Conservation (phyloP, 768 basidiomycete species). For the Tylopilus rubrobrunneus region DNA sequence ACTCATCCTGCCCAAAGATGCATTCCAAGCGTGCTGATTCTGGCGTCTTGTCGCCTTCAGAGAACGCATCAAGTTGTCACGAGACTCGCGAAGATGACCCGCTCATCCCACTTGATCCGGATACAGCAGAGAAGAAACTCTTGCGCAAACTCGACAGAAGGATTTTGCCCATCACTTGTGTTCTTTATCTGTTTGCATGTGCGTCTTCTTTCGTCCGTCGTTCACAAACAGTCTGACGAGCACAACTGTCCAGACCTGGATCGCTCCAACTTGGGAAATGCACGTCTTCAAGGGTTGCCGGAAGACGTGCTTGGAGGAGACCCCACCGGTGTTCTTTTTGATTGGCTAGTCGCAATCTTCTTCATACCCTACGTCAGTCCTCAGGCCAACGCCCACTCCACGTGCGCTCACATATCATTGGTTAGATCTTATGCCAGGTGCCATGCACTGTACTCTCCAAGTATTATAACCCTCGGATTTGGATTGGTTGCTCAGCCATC, state of each 20-base stretch:
- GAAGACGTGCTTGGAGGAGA: slow-evolving; percentile 66
- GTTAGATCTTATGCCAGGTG: slow-evolving; percentile 65
- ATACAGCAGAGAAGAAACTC: slow-evolving; percentile 46
- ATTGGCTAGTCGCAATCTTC: slow-evolving; percentile 66
- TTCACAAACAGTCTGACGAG: not conserved
- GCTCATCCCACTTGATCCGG: slow-evolving; percentile 16
- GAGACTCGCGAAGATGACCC: slow-evolving; percentile 15
- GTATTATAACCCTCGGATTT: slow-evolving; percentile 61
- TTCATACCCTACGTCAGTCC: no score
- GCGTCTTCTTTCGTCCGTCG: slow-evolving; percentile 25
- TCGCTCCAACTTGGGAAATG: slow-evolving; percentile 76
- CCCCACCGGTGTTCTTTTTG: slow-evolving; percentile 63
- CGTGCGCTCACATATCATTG: slow-evolving; percentile 16
- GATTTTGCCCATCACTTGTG: slow-evolving; percentile 67
- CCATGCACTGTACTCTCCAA: slow-evolving; percentile 71
- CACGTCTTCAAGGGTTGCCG: slow-evolving; percentile 67
- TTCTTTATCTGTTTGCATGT: no score
- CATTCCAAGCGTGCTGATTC: slow-evolving; percentile 13
- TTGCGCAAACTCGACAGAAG: slow-evolving; percentile 62
- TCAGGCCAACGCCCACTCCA: no score
- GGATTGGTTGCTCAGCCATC: slow-evolving; percentile 62
- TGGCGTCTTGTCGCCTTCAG: not conserved
- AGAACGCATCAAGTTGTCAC: not conserved
- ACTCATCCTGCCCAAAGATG: slow-evolving; percentile 8
- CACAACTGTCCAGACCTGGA: slow-evolving; percentile 47